Percentiles rank a stretch among this genome's conserved stretches.
Evolutionary conservation across 148 eudicot genomes (phyloP).

Genomic region (Suaeda aralocaspica): DNA sequence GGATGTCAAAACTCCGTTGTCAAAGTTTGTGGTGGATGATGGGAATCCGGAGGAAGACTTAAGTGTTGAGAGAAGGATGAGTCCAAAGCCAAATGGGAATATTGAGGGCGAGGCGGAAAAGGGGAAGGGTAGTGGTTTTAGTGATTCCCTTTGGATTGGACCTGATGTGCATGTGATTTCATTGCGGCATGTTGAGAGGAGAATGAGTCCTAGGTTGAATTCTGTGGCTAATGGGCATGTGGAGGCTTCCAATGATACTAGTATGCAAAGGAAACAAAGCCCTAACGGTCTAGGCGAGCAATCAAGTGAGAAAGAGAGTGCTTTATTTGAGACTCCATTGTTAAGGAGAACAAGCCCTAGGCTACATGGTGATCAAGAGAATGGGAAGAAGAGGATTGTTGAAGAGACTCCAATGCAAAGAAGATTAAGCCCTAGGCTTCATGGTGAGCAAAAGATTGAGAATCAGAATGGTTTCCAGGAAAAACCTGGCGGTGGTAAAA

Average conservation of each 20-base stretch:
- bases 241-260: conserved; percentile 5
- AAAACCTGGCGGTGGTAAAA: neutral
- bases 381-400: neutral
- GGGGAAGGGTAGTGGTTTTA: neutral
- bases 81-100: conserved; percentile 19
- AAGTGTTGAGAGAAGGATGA: conserved; percentile 2
- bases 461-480: neutral
- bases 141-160: neutral
- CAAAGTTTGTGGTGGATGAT: too few relatives aligned
- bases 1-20: neutral
- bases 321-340: neutral
- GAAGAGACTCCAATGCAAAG: neutral
- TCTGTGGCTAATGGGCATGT: neutral
- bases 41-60: neutral
- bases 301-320: neutral
- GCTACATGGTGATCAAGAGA: neutral
- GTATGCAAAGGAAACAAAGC: conserved; percentile 8
- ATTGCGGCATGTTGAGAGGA: neutral
- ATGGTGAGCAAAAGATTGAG: conserved; percentile 9
- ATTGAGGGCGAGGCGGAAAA: too few relatives aligned
- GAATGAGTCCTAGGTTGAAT: conserved; percentile 29
- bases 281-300: neutral
- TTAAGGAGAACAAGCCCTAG: conserved; percentile 12
- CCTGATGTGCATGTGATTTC: neutral
- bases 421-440: conserved; percentile 22